Conservation (phyloP, 2,329 filamentous ascomycete species). For the Neofusicoccum sp. region DNA sequence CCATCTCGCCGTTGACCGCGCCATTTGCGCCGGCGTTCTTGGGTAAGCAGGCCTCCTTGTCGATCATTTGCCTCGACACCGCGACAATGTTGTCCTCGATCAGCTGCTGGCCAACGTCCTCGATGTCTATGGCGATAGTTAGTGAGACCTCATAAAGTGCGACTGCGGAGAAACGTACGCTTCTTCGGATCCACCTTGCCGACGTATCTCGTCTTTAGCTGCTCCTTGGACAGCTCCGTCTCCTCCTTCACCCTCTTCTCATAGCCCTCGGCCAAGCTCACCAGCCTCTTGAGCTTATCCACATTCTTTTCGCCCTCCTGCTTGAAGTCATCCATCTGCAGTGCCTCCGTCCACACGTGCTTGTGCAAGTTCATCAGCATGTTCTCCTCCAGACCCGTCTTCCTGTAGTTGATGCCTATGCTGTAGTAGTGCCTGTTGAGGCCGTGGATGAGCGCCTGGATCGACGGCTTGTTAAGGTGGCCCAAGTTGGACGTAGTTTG, state of each 20-base stretch:
- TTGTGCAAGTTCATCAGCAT: constrained; percentile 99
- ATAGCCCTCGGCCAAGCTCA: constrained; percentile 88
- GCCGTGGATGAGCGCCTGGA: constrained; percentile 96
- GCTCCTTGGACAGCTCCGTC: constrained; percentile 93
- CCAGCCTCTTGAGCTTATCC: constrained; percentile 80
- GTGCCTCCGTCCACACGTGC: constrained; percentile 96
- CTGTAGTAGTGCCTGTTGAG: constrained; percentile 99
- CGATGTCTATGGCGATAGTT: constrained; percentile 60
- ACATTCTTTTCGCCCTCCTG: constrained; percentile 81
- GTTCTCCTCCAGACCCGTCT: constrained; percentile 96
- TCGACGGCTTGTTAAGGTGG: constrained; percentile 98
- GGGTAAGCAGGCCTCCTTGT: constrained; percentile 96
- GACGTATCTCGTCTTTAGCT: constrained; percentile 97
- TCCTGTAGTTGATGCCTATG: constrained; percentile 96
- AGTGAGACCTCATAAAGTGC: constrained; percentile 19
- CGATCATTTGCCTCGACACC: constrained; percentile 98
- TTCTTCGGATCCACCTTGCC: constrained; percentile 99
- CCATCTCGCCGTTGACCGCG: constrained; percentile 32
- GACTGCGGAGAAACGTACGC: constrained; percentile 51
- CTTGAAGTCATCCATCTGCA: constrained; percentile 95
- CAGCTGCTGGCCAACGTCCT: constrained; percentile 91
- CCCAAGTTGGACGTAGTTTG: constrained; percentile 98
- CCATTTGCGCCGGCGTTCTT: constrained; percentile 31
- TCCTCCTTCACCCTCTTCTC: constrained; percentile 99
- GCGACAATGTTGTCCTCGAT: constrained; percentile 99